Conservation (phyloP, 108 stramenopile species). For the Nannochloropsis gaditana region DNA sequence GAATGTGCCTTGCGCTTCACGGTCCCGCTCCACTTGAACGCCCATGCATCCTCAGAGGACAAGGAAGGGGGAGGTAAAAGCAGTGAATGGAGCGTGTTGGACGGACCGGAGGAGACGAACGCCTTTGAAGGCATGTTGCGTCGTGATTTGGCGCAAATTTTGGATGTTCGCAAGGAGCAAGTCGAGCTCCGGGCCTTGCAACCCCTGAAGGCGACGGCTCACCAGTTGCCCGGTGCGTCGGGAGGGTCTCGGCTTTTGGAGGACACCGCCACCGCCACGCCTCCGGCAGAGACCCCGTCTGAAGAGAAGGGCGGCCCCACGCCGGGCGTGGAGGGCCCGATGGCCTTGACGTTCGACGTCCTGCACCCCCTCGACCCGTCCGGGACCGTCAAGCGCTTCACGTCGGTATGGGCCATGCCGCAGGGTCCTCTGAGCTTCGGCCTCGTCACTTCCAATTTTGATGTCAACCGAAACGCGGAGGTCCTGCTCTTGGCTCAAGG, state of each 20-base stretch:
- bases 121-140: neutral
- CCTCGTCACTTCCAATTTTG: slow-evolving; percentile 10
- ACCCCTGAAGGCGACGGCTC: neutral
- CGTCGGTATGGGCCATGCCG: neutral
- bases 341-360: neutral
- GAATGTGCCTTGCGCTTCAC: neutral
- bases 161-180: neutral
- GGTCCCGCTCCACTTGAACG: neutral
- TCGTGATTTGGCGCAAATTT: neutral
- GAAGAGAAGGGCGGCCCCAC: neutral
- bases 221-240: neutral
- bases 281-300: neutral
- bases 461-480: slow-evolving; percentile 8
- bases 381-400: neutral
- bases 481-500: neutral
- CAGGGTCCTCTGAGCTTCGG: neutral
- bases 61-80: neutral
- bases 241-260: neutral
- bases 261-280: neutral
- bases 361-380: neutral
- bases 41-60: neutral
- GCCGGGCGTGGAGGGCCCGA: neutral
- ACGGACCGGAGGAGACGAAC: neutral
- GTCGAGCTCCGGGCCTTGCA: neutral
- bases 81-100: neutral